Evolutionary conservation across 257 asterid genomes (phyloP).

Genomic region (Ocimum tenuiflorum): DNA sequence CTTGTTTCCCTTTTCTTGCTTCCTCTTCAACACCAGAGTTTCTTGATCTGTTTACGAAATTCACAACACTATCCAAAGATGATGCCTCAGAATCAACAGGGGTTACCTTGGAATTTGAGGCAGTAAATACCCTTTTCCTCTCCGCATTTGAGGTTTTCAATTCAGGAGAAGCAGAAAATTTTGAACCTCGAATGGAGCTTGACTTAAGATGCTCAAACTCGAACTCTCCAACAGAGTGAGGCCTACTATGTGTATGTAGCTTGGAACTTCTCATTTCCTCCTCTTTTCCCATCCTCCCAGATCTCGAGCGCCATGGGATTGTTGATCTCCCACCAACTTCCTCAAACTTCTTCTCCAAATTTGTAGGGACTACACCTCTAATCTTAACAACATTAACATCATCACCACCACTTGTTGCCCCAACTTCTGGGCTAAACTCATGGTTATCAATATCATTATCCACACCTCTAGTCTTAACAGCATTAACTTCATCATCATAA

Average conservation of each 20-base stretch:
- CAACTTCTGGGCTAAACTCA: conserved; percentile 15
- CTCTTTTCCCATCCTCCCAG: conserved; percentile 33
- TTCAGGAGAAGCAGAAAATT: conserved; percentile 33
- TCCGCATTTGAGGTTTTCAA: conserved; percentile 17
- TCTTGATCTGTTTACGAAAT: conserved; percentile 16
- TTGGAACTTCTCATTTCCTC: conserved; percentile 24
- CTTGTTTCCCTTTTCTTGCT: conserved; percentile 28
- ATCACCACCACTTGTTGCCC: conserved; percentile 20
- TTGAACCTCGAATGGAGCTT: conserved; percentile 21
- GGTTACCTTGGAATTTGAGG: conserved; percentile 18
- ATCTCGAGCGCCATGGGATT: conserved; percentile 47
- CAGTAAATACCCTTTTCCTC: conserved; percentile 21
- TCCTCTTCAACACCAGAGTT: conserved; percentile 25
- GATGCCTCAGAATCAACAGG: conserved; percentile 22
- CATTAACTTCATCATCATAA: too few species aligned
- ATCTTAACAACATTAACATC: conserved; percentile 29
- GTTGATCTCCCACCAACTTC: conserved; percentile 35
- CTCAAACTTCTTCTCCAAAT: conserved; percentile 57
- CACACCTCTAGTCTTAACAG: too few species aligned
- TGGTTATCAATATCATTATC: too few species aligned
- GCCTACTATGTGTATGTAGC: conserved; percentile 32
- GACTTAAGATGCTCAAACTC: conserved; percentile 43
- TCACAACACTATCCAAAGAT: conserved; percentile 15
- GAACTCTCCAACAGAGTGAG: conserved; percentile 52
- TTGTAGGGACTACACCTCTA: conserved; percentile 45